phyloP scores from a whole-genome alignment of 2,329 filamentous ascomycete genomes.

The Apiospora pterosperma region DNA sequence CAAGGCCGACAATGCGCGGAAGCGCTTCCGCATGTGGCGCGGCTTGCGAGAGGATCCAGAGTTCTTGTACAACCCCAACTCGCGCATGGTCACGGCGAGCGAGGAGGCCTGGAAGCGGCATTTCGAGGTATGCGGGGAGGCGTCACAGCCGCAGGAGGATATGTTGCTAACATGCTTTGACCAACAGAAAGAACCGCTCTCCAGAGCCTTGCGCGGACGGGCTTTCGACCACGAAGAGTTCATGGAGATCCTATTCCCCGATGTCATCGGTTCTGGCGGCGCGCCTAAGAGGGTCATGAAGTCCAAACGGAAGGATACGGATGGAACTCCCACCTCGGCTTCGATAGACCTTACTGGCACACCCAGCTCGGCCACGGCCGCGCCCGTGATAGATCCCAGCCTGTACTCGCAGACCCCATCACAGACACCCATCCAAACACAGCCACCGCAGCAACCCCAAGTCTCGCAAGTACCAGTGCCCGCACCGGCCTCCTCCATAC shows the following conservation, averaged over 20 bases:
- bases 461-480: conserved; percentile 17
- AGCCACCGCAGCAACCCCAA: conserved; percentile 12
- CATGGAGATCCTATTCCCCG: conserved; percentile 58
- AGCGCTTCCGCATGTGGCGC: conserved; percentile 60
- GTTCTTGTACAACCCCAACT: conserved; percentile 50
- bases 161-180: conserved; percentile 14
- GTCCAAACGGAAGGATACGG: conserved; percentile 46
- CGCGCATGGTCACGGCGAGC: conserved; percentile 49
- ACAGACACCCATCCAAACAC: conserved; percentile 14
- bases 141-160: neutral
- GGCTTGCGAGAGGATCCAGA: conserved; percentile 55
- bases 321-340: conserved; percentile 33
- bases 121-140: conserved; percentile 51
- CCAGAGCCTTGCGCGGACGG: conserved; percentile 52
- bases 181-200: conserved; percentile 53
- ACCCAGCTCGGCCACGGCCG: conserved; percentile 44
- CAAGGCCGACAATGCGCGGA: conserved; percentile 61
- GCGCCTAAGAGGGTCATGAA: conserved; percentile 58
- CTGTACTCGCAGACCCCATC: conserved; percentile 7
- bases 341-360: conserved; percentile 43
- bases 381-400: conserved; percentile 5
- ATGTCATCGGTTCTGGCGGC: conserved; percentile 57
- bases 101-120: conserved; percentile 57
- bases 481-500: conserved; percentile 18
- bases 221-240: conserved; percentile 59